Evolutionary conservation across 1,284 basidiomycete genomes (phyloP).

Genomic region (Tremellales sp.): DNA sequence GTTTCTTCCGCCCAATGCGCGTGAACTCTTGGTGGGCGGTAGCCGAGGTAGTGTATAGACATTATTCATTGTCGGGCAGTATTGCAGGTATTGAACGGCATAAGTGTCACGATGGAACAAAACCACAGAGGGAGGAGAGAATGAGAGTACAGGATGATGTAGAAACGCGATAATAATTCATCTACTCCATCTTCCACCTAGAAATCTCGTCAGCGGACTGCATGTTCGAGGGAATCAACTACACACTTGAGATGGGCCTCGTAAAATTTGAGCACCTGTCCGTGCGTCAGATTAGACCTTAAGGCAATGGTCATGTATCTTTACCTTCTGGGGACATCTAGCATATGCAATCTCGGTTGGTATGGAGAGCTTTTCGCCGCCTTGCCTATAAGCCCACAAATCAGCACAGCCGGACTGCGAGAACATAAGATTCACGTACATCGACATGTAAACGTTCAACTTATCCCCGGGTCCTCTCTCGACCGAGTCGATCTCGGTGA

Average conservation of each 20-base stretch:
- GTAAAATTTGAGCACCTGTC: constrained; percentile 44
- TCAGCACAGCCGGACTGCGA: neutral
- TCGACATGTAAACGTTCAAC: constrained; percentile 40
- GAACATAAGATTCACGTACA: constrained; percentile 29
- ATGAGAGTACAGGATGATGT: too few species aligned
- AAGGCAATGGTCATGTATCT: neutral
- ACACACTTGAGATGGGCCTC: constrained; percentile 44
- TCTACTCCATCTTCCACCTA: too few species aligned
- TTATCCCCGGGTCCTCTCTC: constrained; percentile 28
- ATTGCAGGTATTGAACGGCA: too few species aligned
- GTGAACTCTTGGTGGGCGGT: too few species aligned
- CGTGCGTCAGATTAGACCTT: neutral
- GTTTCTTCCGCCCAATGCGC: too few species aligned
- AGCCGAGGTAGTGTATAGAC: too few species aligned
- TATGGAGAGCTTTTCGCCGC: constrained; percentile 31
- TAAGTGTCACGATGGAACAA: too few species aligned
- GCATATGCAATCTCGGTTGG: constrained; percentile 30
- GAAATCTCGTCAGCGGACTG: too few species aligned
- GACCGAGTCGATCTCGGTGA: constrained; percentile 38
- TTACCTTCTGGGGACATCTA: constrained; percentile 41
- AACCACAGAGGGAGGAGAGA: too few species aligned
- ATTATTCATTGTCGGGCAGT: too few species aligned
- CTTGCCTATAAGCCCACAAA: constrained; percentile 25
- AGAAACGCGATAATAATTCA: too few species aligned
- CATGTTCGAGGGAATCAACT: neutral